Evolutionary conservation across 2,329 filamentous ascomycete species (phyloP), one percentile per base, ranked within the genome.

Genomic region (Balansia obtecta): DNA sequence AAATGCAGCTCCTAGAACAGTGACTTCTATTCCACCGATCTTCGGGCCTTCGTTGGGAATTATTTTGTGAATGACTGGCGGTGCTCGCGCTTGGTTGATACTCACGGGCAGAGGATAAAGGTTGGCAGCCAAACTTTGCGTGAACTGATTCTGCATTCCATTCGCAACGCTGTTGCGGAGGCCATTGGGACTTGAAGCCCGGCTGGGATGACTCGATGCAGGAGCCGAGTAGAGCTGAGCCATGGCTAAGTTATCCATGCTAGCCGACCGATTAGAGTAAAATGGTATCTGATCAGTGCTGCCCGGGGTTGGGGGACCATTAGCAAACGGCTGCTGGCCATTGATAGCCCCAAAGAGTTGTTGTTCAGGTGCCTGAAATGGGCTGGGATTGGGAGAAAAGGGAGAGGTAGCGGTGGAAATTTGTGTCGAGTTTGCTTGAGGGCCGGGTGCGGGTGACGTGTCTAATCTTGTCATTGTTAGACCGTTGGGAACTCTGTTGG

Each of bases 401-500:
- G 79, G 76, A 5, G 77, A 80, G 1, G 72, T 69, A 2, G 71
- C 60, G 50, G 61, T 57, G 54, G 68, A 60, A 59, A 70, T 61
- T 58, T 76, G 61, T 56, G 65, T 52, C 47, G 58, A 60, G 13
- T 59, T 65, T 61, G 55, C 67, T 54, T 65, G 71, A 54, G 61
- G 63, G 55, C 54, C 56, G 50, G 61, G 68, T 53, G 65, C 67
- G 57, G 63, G 73, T 46, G 66, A 70, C 2, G 79, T 82, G 57
- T 93, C 86, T 37, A 93, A 72, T 50, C 81, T 81, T 2, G 89
- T 95, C 89, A 95, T 95, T 8, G 83, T 78, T 57, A 95, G 68
- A 15, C 79, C 82, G 16, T 77, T 81, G 0, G 88, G 86, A 13
- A 94, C 70, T 63, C 87, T 87, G 34, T 79, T 77, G 40, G 75